Base-by-base conservation (phyloP, 768 basidiomycete genomes). In the Crassisporium funariophilum region DNA sequence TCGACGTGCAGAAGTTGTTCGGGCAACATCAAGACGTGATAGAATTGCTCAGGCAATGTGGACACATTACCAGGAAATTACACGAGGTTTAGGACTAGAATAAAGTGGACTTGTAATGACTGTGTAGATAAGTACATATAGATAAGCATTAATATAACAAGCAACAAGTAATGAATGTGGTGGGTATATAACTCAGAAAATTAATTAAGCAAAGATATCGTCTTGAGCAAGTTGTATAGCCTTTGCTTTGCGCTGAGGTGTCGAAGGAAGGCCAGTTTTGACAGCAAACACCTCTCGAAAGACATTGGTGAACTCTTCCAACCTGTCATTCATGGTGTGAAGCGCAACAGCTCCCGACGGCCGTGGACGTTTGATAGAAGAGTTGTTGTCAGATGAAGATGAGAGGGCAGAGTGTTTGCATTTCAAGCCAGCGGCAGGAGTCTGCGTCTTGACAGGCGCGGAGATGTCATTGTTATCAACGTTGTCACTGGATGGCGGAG, bases 11-110 rank as follows among this genome's bases (percentile, higher is more conserved):
- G 57, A 60, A 37, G 43, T 20, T 22, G 48, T 41, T 16, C 3
- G 44, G 10, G 56, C 53, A 21, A 44, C 21, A n/a, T 13, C 15
- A 31, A 35, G 36, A 3, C 15, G 49, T 10, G 50, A 60, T 41
- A 9, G 31, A 13, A 60, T 57, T 34, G 56, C 53, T 23, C 12
- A 17, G 5, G 15, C 5, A 16, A 60, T 60, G 56, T 57, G 53
- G 56, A 24, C 41, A 4, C 42, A 45, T 15, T 59, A 59, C 41
- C 50, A 54, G 25, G 24, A 49, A 23, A 49, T 36, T 39, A 13
- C 49, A 40, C 21, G 35, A 1, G 48, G 45, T 7, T 29, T 29
- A 13, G 27, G 27, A 29, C 13, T 29, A 29, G 27, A n/a, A n/a
- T n/a, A n/a, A n/a, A 29, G 27, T 29, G 13, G 27, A 29, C 27